Conservation (phyloP, 768 basidiomycete genomes). For the Trametes cinnabarina region DNA sequence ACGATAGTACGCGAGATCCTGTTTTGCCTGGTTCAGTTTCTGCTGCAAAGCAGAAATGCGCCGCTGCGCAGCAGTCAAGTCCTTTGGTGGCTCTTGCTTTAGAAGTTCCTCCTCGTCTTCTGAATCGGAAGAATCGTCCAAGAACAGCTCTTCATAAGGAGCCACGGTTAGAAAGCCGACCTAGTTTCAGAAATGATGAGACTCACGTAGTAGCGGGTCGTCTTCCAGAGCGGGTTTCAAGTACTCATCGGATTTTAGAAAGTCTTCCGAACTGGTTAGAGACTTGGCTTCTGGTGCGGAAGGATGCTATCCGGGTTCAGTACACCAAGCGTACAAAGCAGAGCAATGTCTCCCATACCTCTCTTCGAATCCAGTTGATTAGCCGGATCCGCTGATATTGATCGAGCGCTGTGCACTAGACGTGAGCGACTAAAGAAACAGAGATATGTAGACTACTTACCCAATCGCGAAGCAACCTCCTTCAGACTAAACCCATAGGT, state of each 20-base stretch:
- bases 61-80: constrained; percentile 35
- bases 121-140: constrained; percentile 75
- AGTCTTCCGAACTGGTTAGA: constrained; percentile 55
- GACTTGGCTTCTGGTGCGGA: constrained; percentile 42
- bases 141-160: constrained; percentile 47
- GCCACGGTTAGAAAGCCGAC: neutral
- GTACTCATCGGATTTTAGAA: constrained; percentile 75
- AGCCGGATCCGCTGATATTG: constrained; percentile 76
- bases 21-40: constrained; percentile 56
- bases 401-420: constrained; percentile 58
- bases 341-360: constrained; percentile 40
- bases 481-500: constrained; percentile 64
- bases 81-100: constrained; percentile 24
- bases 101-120: constrained; percentile 62
- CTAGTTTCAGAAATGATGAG: neutral
- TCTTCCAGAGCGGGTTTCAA: constrained; percentile 80
- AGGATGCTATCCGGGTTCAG: constrained; percentile 45
- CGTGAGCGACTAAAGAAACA: too few species aligned
- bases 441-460: too few species aligned
- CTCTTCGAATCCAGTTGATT: constrained; percentile 84
- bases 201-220: constrained; percentile 86
- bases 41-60: constrained; percentile 59
- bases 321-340: neutral
- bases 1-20: constrained; percentile 63
- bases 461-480: constrained; percentile 45